Base-by-base conservation (phyloP, 305 asterid species). In the Fraxinus xanthoxyloides region DNA sequence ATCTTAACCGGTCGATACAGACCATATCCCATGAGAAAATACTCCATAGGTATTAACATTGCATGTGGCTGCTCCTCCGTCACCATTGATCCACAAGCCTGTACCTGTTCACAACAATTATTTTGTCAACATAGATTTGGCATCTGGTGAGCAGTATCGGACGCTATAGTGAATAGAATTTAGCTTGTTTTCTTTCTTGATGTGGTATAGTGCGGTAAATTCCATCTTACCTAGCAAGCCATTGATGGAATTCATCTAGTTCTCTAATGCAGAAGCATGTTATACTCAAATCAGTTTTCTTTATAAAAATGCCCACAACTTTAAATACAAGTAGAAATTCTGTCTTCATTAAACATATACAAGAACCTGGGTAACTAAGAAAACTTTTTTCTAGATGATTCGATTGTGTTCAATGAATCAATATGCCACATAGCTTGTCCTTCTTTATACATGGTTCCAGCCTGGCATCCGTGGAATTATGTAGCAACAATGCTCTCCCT, bases 1-100 rank as follows among this genome's bases (percentile, higher is more conserved):
- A 88, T 78, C 85, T 85, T 91, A 80, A 83, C 85, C 1, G 92
- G 94, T 13, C 91, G 83, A 82, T 85, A 86, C 75, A 93, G 84
- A 63, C 97, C 94, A 35, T 86, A 92, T 4, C 94, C 93, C 91
- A 86, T 89, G 7, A 93, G 89, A 80, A 93, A 93, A 75, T 83
- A 92, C 82, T 93, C 97, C 92, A 92, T 74, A 7, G 97, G 97
- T 35, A 90, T 86, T 82, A 93, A 73, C 97, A 93, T 93, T 51
- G 95, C 97, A 74, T 89, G 94, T 19, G 97, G 97, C 81, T 93
- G 97, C 87, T 93, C 97, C 84, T 92, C 97, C 1, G 97, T 93
- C 82, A 93, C 97, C 93, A 93, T 89, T 69, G 97, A 93, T 83
- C 97, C 97, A 72, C 97, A 93, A 13, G 91, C 88, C 48, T 90